Conservation (phyloP, 177 flowering plant genomes). For the Telopea speciosissima region DNA sequence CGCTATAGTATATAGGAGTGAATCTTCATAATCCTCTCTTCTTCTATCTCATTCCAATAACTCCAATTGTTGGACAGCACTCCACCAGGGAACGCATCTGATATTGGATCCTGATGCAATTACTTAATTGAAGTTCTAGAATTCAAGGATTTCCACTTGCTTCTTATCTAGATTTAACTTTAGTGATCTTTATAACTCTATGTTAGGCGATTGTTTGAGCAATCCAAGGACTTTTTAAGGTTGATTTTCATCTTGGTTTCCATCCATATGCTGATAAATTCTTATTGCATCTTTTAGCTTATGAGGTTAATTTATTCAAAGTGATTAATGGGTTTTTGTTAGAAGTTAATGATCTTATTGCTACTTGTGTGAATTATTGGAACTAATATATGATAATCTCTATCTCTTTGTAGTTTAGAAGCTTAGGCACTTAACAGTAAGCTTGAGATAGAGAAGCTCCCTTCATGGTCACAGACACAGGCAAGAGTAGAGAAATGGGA, state of each 20-base stretch:
- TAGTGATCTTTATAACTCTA: no score
- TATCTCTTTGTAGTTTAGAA: no score
- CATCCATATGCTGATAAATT: no score
- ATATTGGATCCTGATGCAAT: no score
- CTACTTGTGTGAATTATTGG: neutral
- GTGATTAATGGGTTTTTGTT: neutral
- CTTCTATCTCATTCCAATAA: neutral
- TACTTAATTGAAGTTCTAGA: no score
- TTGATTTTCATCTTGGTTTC: no score
- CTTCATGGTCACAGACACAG: constrained; percentile 6
- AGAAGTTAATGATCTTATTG: neutral
- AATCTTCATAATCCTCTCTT: constrained; percentile 7
- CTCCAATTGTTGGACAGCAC: neutral
- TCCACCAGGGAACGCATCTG: no score
- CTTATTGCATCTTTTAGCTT: no score
- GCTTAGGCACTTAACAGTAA: neutral
- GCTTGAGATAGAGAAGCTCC: neutral
- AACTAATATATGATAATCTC: neutral
- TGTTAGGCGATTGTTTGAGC: no score
- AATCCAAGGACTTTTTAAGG: no score
- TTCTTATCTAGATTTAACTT: no score
- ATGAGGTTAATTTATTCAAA: neutral
- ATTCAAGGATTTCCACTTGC: neutral
- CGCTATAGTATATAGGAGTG: neutral
- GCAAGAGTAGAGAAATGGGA: constrained; percentile 19